A percentile compares a stretch with the other conserved stretches of the same genome.
These are phyloP conservation scores for Ustilago curta DNA, from an alignment of 1,284 basidiomycete genomes.

Conservation along the genomic window DNA sequence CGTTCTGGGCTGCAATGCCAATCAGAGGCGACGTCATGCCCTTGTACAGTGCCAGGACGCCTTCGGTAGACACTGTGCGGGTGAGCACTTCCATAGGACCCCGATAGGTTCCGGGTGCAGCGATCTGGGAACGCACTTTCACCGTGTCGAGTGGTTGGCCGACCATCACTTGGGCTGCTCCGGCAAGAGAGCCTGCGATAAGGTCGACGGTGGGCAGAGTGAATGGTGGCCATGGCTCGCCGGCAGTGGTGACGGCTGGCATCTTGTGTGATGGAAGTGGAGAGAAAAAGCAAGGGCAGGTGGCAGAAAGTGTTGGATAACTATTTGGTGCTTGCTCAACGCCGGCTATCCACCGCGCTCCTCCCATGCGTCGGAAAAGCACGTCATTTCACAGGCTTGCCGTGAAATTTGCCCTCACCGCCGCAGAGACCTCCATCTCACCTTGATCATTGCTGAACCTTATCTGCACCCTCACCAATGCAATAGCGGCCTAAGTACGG, in stretches of 20 bases:
- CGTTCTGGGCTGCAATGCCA: constrained; percentile 97
- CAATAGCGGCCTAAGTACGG: too few relatives aligned
- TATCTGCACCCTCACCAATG: too few relatives aligned
- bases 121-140: constrained; percentile 53
- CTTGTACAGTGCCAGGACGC: constrained; percentile 54
- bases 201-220: constrained; percentile 51
- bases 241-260: neutral
- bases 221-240: constrained; percentile 53
- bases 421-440: too few relatives aligned
- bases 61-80: constrained; percentile 41
- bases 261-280: neutral
- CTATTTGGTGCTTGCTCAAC: neutral
- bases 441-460: too few relatives aligned
- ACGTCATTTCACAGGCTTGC: constrained; percentile 13
- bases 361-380: constrained; percentile 5
- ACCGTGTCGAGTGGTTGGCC: constrained; percentile 61
- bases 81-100: constrained; percentile 55
- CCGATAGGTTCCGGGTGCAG: constrained; percentile 39
- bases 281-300: too few relatives aligned
- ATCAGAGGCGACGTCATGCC: constrained; percentile 88
- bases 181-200: constrained; percentile 50
- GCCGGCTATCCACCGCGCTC: constrained; percentile 13
- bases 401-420: neutral
- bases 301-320: neutral
- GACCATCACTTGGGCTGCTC: constrained; percentile 58